phyloP scores from a whole-genome alignment of 129 eudicot species.

The Centella asiatica region DNA sequence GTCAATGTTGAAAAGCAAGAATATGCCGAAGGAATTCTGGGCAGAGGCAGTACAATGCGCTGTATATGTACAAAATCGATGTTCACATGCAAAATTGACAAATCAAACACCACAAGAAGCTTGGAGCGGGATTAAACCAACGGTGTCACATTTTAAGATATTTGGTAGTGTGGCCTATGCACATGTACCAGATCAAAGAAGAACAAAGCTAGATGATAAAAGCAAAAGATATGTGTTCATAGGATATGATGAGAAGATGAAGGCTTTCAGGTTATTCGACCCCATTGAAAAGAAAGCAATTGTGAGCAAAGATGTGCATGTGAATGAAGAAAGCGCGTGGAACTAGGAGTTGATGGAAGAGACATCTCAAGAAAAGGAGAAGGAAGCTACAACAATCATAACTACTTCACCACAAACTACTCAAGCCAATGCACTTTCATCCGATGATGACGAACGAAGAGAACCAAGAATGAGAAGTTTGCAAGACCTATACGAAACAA shows the following conservation, averaged over 20 bases:
- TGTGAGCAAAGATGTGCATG: background rate
- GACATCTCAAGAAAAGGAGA: no score
- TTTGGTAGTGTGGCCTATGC: constrained; percentile 1
- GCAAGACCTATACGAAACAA: background rate
- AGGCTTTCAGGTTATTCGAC: no score
- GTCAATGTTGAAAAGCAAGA: no score
- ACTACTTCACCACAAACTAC: background rate
- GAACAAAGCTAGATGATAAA: background rate
- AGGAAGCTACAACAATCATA: background rate
- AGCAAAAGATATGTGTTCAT: background rate
- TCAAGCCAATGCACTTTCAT: background rate
- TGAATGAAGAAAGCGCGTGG: background rate
- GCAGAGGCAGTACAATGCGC: no score
- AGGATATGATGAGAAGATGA: background rate
- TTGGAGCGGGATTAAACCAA: no score
- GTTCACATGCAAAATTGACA: no score
- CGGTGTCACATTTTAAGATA: background rate
- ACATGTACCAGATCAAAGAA: no score
- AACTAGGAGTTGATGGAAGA: background rate
- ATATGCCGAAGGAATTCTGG: no score
- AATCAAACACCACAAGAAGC: no score
- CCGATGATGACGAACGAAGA: constrained; percentile 6
- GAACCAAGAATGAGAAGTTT: constrained; percentile 6
- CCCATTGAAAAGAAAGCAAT: background rate
- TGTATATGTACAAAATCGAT: no score